Percentiles rank a stretch among this genome's conserved stretches.
Conservation (phyloP, 352 stramenopile species). For the Elongisporangium prolatum region DNA sequence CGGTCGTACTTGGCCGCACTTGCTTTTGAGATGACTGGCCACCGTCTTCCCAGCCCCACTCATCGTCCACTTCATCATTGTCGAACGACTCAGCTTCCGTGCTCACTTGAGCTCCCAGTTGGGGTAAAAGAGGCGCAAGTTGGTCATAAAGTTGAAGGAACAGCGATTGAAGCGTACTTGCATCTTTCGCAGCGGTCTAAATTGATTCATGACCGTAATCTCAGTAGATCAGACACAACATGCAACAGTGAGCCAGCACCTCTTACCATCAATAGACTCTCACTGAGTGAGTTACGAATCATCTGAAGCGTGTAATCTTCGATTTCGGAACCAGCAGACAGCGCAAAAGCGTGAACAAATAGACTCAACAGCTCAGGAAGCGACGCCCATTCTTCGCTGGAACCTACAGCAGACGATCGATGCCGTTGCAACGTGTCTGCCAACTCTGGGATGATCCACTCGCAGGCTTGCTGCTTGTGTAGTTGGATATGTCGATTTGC, state of each 20-base stretch:
- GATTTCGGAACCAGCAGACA: constrained; percentile 34
- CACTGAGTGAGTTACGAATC: constrained; percentile 45
- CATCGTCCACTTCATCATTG: constrained; percentile 25
- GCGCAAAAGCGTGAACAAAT: constrained; percentile 57
- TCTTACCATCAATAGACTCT: constrained; percentile 45
- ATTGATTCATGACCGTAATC: not conserved
- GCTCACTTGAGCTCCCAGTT: constrained; percentile 4
- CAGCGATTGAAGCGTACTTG: constrained; percentile 15
- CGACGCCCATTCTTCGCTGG: constrained; percentile 17
- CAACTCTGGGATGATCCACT: constrained; percentile 74
- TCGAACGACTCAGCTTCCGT: not conserved
- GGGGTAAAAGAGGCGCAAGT: constrained; percentile 19
- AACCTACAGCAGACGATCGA: constrained; percentile 7
- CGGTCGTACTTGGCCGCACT: not conserved
- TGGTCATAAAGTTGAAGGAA: constrained; percentile 29
- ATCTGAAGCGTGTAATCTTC: constrained; percentile 74
- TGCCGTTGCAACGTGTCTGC: constrained; percentile 59
- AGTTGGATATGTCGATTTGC: constrained; percentile 46
- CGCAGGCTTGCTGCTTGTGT: constrained; percentile 29
- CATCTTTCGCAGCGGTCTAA: constrained; percentile 20
- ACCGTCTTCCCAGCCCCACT: constrained; percentile 66
- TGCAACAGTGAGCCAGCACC: not conserved
- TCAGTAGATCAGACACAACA: not conserved
- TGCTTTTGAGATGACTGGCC: not conserved
- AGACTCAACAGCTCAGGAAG: constrained; percentile 50